phyloP scores from a whole-genome alignment of 441 rosid genomes.

The Pelargonium exstipulatum region DNA sequence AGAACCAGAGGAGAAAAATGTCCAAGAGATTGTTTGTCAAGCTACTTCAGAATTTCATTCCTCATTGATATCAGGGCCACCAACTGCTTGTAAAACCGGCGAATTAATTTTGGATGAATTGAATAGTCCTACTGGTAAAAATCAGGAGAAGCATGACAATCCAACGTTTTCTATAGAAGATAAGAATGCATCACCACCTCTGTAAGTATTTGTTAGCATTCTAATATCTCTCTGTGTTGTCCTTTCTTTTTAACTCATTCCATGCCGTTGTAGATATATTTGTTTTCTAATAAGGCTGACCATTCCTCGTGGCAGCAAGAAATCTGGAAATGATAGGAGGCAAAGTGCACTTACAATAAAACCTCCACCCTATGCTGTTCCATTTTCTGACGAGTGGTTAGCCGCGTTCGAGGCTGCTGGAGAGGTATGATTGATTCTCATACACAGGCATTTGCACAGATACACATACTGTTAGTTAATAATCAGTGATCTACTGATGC shows the following conservation, averaged over 20 bases:
- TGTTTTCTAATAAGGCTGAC: constrained; percentile 1
- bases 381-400: constrained; percentile 95
- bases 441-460: neutral
- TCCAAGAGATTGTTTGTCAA: constrained; percentile 23
- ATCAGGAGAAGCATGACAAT: constrained; percentile 19
- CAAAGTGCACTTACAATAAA: constrained; percentile 36
- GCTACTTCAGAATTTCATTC: constrained; percentile 23
- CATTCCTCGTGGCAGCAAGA: constrained; percentile 33
- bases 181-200: constrained; percentile 22
- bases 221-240: constrained; percentile 11
- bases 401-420: constrained; percentile 94
- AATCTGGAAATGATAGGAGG: constrained; percentile 34
- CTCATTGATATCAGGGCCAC: constrained; percentile 21
- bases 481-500: constrained; percentile 1
- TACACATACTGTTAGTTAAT: neutral
- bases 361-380: constrained; percentile 59
- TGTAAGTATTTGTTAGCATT: constrained; percentile 38
- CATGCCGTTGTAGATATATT: neutral
- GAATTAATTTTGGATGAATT: neutral
- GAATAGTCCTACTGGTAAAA: constrained; percentile 19
- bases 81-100: constrained; percentile 16
- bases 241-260: constrained; percentile 3
- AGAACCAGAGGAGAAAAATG: constrained; percentile 22
- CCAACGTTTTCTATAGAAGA: constrained; percentile 24
- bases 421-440: constrained; percentile 50